Evolutionary conservation across 345 rosid species (phyloP).

Genomic region (Salix brachista): DNA sequence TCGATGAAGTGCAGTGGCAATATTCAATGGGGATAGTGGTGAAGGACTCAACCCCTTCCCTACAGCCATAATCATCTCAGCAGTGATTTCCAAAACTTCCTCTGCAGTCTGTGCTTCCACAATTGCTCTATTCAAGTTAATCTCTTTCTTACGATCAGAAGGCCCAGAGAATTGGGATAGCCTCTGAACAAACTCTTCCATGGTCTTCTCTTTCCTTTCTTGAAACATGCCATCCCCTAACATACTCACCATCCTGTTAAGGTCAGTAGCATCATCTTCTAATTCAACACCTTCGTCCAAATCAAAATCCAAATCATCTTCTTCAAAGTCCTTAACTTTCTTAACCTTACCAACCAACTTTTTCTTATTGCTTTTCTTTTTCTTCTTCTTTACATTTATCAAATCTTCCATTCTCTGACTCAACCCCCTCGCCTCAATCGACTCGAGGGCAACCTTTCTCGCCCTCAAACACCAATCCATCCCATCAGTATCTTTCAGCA

Average conservation of each 20-base stretch:
- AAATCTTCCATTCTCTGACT: constrained; percentile 46
- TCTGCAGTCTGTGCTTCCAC: constrained; percentile 80
- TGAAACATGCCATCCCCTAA: constrained; percentile 70
- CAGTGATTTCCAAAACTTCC: constrained; percentile 62
- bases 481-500: constrained; percentile 50
- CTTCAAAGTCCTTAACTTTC: constrained; percentile 32
- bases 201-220: constrained; percentile 56
- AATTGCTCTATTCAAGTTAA: constrained; percentile 63
- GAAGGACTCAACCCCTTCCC: constrained; percentile 89
- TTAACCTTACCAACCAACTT: constrained; percentile 17
- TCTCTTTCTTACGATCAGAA: constrained; percentile 68
- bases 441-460: constrained; percentile 63
- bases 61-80: constrained; percentile 71
- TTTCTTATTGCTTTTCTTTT: constrained; percentile 45
- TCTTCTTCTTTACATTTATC: constrained; percentile 53
- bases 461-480: constrained; percentile 97
- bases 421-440: constrained; percentile 75
- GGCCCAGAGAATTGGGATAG: constrained; percentile 72
- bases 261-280: constrained; percentile 28
- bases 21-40: constrained; percentile 74
- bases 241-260: constrained; percentile 46
- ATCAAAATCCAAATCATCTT: constrained; percentile 39
- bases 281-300: constrained; percentile 31
- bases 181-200: constrained; percentile 64
- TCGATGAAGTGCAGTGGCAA: constrained; percentile 82